A percentile compares a stretch with the other conserved stretches of the same genome.
These are phyloP conservation scores for Cercospora sp. DNA, from an alignment of 2,329 filamentous ascomycete species.

Conservation along the genomic window DNA sequence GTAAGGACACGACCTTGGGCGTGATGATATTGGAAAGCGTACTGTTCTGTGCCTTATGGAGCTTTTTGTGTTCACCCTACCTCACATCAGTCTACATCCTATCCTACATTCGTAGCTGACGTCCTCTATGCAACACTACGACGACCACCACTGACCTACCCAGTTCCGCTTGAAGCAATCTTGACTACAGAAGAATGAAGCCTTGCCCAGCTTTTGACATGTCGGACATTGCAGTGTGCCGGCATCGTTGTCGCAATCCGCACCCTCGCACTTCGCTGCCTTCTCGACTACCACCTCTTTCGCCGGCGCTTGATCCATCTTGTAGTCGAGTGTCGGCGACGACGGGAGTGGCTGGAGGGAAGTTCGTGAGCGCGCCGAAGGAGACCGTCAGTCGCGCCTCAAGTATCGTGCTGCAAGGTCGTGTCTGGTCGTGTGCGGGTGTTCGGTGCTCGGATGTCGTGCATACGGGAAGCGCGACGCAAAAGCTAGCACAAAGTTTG, in stretches of 20 bases:
- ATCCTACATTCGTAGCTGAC: constrained; percentile 21
- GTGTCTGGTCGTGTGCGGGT: background rate
- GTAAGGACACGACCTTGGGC: constrained; percentile 85
- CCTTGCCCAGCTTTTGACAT: constrained; percentile 84
- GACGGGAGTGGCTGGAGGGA: background rate
- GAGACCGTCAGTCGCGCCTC: background rate
- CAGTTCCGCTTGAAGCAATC: constrained; percentile 99
- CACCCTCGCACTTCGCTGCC: constrained; percentile 73
- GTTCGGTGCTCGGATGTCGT: background rate
- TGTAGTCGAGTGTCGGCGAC: background rate
- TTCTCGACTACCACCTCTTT: constrained; percentile 40
- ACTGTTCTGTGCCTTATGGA: constrained; percentile 79
- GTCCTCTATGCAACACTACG: constrained; percentile 22
- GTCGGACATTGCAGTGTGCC: constrained; percentile 89
- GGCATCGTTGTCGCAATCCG: constrained; percentile 83
- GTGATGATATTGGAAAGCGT: constrained; percentile 67
- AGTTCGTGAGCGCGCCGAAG: background rate
- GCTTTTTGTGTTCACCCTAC: constrained; percentile 76
- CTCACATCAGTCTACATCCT: constrained; percentile 20
- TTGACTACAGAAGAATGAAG: constrained; percentile 96
- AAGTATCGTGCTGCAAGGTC: background rate
- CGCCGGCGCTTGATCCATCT: constrained; percentile 38
- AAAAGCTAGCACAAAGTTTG: background rate
- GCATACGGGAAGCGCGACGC: background rate
- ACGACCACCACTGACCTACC: constrained; percentile 58